Conservation (phyloP, 768 basidiomycete genomes). For the Ramaria rubella region DNA sequence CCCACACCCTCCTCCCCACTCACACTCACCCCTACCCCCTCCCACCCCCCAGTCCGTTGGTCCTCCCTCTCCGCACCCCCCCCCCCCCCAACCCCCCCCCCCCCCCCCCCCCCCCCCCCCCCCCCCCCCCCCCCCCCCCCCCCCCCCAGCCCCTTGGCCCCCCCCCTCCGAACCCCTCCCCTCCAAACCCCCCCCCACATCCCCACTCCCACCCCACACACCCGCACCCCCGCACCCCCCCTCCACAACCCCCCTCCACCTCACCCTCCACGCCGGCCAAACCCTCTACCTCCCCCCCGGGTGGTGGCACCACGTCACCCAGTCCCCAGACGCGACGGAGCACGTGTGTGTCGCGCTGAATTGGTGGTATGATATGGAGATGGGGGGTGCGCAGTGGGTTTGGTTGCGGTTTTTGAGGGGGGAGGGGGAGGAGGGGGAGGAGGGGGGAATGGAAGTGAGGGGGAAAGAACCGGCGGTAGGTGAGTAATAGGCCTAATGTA, state of each 20-base stretch:
- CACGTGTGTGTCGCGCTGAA: slow-evolving; percentile 58
- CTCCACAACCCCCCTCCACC: slow-evolving; percentile 56
- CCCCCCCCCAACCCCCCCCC: slow-evolving; percentile 25
- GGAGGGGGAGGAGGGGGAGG: slow-evolving; percentile 19
- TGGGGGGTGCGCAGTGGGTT: slow-evolving; percentile 65
- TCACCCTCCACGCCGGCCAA: slow-evolving; percentile 4
- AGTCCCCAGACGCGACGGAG: slow-evolving; percentile 48
- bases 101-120: slow-evolving; percentile 23
- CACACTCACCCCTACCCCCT: slow-evolving; percentile 21
- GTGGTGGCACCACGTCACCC: slow-evolving; percentile 91
- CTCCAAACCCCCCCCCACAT: slow-evolving; percentile 25
- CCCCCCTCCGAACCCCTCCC: slow-evolving; percentile 20
- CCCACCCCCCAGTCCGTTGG: slow-evolving; percentile 66
- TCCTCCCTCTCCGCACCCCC: slow-evolving; percentile 33
- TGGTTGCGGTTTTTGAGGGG: slow-evolving; percentile 57
- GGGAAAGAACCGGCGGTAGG: no score
- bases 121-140: slow-evolving; percentile 21
- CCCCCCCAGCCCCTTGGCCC: slow-evolving; percentile 73
- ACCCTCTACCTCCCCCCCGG: slow-evolving; percentile 85
- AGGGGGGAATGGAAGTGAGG: neutral
- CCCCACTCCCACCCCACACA: slow-evolving; percentile 23
- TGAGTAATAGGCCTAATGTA: neutral
- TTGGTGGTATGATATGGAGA: slow-evolving; percentile 87
- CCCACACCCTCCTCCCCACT: slow-evolving; percentile 23
- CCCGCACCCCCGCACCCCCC: slow-evolving; percentile 19